These are phyloP conservation scores for Hypoxylon intermedium DNA, from an alignment of 495 filamentous ascomycete species.

Conservation along the genomic window DNA sequence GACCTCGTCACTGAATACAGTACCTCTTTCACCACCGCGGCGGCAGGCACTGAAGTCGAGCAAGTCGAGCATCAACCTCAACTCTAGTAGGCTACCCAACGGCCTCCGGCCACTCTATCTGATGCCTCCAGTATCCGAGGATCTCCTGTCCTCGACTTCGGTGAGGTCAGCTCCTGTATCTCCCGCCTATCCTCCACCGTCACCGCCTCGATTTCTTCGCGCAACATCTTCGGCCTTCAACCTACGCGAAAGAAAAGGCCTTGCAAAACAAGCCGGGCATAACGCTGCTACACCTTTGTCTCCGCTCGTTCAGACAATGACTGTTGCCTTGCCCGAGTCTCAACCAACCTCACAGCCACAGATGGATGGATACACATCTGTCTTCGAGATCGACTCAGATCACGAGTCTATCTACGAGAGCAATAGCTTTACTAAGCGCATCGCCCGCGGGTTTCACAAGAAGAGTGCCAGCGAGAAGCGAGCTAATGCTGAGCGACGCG, in stretches of 20 bases:
- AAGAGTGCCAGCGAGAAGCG: conserved; percentile 43
- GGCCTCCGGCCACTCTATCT: conserved; percentile 6
- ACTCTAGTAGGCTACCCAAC: conserved; percentile 16
- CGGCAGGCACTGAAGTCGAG: conserved; percentile 19
- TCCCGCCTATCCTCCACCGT: conserved; percentile 35
- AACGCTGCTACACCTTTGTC: conserved; percentile 13
- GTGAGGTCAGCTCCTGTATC: conserved; percentile 28
- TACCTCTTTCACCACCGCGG: conserved; percentile 26
- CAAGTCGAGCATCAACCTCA: conserved; percentile 28
- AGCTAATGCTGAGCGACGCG: conserved; percentile 6
- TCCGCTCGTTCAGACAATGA: conserved; percentile 18
- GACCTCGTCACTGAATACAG: conserved; percentile 34
- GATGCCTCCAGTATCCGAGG: neutral
- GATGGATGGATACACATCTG: conserved; percentile 35
- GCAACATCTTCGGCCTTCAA: conserved; percentile 31
- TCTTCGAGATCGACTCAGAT: conserved; percentile 43
- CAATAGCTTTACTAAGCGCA: conserved; percentile 36
- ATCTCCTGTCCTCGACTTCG: conserved; percentile 3
- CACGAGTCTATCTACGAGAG: conserved; percentile 33
- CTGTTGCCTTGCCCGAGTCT: neutral
- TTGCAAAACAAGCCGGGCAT: conserved; percentile 9
- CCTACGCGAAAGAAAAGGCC: conserved; percentile 21
- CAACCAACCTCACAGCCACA: conserved; percentile 15
- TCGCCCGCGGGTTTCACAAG: conserved; percentile 42
- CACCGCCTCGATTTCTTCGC: conserved; percentile 27